Evolutionary conservation across 2,329 filamentous ascomycete genomes (phyloP), one percentile per base, ranked within the genome.

Genomic region (Penicillium sp.): DNA sequence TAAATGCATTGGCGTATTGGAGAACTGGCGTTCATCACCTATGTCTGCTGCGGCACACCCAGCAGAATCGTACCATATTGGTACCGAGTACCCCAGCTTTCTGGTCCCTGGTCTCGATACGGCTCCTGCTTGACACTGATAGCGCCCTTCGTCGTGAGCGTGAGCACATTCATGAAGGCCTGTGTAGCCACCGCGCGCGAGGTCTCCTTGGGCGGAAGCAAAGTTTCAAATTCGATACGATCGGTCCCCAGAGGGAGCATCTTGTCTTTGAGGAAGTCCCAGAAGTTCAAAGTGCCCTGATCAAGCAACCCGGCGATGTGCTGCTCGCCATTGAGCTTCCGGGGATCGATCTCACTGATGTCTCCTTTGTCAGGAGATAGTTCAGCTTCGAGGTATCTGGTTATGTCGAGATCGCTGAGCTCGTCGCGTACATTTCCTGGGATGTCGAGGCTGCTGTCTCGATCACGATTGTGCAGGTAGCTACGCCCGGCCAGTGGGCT

Each of bases 101-200:
- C 50, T 10, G 29, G 52, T 28, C 57, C 62, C 4, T 42, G 35
- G 42, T 72, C 65, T 6, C 66, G 68, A 44, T 73, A 76, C 0
- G 61, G 57, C 28, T 69, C 67, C 67, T 95, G 89, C 51, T 77
- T 68, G 4, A 90, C 80, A 14, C 69, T 63, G 36, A 91, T 69
- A 45, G 78, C 65, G 1, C 77, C 77, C 67, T 83, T 87, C 2
- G 81, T 88, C 5, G 80, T 83, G 35, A 93, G 75, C 9, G 78
- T 75, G 11, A 94, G 76, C 2, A 87, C 75, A 63, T 93, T 86
- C 69, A 86, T 80, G 62, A 88, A 85, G 0, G 82, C 87, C 64
- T 89, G 86, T 2, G 86, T 82, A 7, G 85, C 86, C 10, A 88
- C 81, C 24, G 79, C 71, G 28, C 73, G 76, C 34, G 65, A 73